Evolutionary conservation across 2,329 filamentous ascomycete species (phyloP).

Genomic region (Decorospora gaudefroyi): DNA sequence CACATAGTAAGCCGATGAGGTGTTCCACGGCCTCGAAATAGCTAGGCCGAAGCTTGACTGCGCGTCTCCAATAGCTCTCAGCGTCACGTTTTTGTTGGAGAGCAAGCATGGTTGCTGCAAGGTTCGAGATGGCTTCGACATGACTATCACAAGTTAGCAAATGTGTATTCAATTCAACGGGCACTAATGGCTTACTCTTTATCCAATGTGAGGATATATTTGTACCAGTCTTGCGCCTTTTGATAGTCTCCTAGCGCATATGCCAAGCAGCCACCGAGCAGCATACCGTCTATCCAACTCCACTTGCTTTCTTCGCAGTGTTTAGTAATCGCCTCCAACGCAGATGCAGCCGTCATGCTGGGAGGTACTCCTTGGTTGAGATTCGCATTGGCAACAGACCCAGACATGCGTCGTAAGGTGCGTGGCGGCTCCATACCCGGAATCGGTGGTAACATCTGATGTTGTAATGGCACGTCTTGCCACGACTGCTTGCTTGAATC

Average conservation of each 20-base stretch:
- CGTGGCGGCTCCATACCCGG: constrained; percentile 36
- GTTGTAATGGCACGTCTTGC: constrained; percentile 32
- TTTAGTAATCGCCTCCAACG: constrained; percentile 44
- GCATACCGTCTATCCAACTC: constrained; percentile 86
- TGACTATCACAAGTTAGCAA: constrained; percentile 59
- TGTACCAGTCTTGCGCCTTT: constrained; percentile 75
- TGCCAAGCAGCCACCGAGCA: constrained; percentile 86
- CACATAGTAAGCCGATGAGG: constrained; percentile 83
- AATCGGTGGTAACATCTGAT: constrained; percentile 25
- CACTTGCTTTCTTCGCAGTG: constrained; percentile 49
- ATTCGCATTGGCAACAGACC: constrained; percentile 35
- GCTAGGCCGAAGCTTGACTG: constrained; percentile 80
- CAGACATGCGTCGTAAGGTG: constrained; percentile 42
- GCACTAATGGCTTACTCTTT: constrained; percentile 59
- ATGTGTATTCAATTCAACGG: constrained; percentile 1
- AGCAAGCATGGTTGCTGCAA: constrained; percentile 85
- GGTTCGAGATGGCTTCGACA: constrained; percentile 91
- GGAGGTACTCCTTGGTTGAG: constrained; percentile 38
- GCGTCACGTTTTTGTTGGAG: constrained; percentile 82
- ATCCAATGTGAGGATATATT: constrained; percentile 65
- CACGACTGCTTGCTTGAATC: constrained; percentile 31
- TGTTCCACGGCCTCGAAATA: constrained; percentile 97
- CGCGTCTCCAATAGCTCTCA: constrained; percentile 80
- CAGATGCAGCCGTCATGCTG: constrained; percentile 45
- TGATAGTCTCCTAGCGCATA: constrained; percentile 87